Evolutionary conservation across 2,329 filamentous ascomycete species (phyloP), one percentile per base, ranked within the genome.

Genomic region (Simplicillium sp.): DNA sequence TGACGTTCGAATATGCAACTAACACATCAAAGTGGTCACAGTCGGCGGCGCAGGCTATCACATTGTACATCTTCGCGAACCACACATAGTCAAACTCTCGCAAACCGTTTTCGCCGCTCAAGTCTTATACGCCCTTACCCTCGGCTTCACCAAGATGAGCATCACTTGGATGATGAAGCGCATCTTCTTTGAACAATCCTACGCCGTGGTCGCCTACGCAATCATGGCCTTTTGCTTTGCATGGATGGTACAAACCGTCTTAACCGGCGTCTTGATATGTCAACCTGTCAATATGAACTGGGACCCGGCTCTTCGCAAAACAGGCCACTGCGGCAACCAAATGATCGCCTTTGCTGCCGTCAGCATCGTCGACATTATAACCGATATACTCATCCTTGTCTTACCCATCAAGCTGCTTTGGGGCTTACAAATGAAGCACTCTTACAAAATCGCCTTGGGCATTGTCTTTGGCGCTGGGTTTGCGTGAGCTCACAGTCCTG

Each of bases 141-240:
- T 50, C 1, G 48, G 48, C 3, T 48, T 42, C 9, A 44, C 46
- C 11, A 50, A 50, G 29, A 49, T 48, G 31, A 49, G 47, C 41
- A 48, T 50, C 29, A 45, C 43, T 12, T 43, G 34, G 41, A 49
- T 50, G 48, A 43, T 50, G 11, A 47, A 50, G 37, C 44, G 47
- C 25, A 49, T 50, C 28, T 50, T 49, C 29, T 50, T 50, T 25
- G 37, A 47, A 16, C 37, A 35, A 2, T 42, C 38, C 12, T 45
- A 47, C 25, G 41, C 37, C 9, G 44, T 37, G 29, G 36, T 48
- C 12, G 42, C 48, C 11, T 46, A 48, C 25, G 17, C 32, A 3
- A 29, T 48, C 3, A 46, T 50, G 36, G 39, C 32, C 3, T 38
- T 48, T 15, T 41, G 42, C 18, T 38, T 44, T n/a, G 38, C 36